Conservation (phyloP, 116 monocot species). For the Iris pallida region DNA sequence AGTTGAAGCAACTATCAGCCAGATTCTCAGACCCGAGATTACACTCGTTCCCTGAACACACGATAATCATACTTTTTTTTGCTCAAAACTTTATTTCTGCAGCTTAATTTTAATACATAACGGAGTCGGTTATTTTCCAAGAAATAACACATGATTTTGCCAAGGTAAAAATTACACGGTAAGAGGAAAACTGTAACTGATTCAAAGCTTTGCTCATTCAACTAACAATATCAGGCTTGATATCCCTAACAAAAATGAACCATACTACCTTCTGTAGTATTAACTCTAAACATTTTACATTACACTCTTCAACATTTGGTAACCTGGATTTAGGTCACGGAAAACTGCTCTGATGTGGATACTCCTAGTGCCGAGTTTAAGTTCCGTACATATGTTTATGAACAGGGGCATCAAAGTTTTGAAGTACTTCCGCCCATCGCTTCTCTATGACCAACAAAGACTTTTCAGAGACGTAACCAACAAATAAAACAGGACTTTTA, state of each 20-base stretch:
- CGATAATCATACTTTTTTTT: no score
- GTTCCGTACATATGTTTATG: conserved; percentile 93
- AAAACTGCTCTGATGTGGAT: not conserved
- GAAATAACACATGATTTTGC: no score
- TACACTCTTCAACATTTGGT: not conserved
- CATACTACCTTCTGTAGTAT: not conserved
- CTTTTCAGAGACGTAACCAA: conserved; percentile 59
- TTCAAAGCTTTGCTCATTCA: no score
- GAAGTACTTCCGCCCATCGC: conserved; percentile 62
- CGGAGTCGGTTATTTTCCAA: no score
- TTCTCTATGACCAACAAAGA: conserved; percentile 76
- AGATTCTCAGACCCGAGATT: no score
- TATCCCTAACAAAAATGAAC: not conserved
- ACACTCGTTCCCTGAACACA: no score
- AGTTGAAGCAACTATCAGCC: no score
- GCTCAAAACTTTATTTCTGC: no score
- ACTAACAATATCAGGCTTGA: not conserved
- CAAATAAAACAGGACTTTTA: conserved; percentile 66
- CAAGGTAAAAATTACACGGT: no score
- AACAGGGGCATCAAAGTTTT: conserved; percentile 63
- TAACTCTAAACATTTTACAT: not conserved
- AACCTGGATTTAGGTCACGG: not conserved
- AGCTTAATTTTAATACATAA: no score
- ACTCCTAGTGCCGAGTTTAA: conserved; percentile 5
- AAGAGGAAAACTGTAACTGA: no score